Evolutionary conservation across 805 yeast genomes (phyloP), one percentile per base, ranked within the genome.

Genomic region (Candida endomychidarum): DNA sequence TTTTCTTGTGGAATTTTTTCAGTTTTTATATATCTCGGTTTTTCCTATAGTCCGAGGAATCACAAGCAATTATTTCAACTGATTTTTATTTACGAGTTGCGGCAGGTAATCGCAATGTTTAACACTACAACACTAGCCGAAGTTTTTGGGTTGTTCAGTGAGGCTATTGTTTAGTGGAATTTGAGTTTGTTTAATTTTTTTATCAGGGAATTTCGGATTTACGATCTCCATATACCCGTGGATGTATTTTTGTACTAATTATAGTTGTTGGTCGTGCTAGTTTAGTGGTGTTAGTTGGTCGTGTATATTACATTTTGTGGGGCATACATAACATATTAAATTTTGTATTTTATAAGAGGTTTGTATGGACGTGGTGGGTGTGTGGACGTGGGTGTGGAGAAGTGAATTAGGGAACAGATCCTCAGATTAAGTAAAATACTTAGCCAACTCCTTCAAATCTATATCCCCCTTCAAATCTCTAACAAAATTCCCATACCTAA

Each of bases 381-480:
- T n/a, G n/a, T n/a, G n/a, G n/a, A n/a, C n/a, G n/a, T n/a, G n/a
- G n/a, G n/a, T n/a, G n/a, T n/a, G n/a, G n/a, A n/a, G n/a, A n/a
- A n/a, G n/a, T n/a, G n/a, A n/a, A n/a, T n/a, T n/a, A n/a, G n/a
- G n/a, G n/a, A n/a, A n/a, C n/a, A n/a, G n/a, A n/a, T n/a, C n/a
- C n/a, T n/a, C n/a, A n/a, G n/a, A n/a, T 9, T 28, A 28, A 5
- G 21, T 30, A 9, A 48, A 43, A 11, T 43, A 28, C 22, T 43
- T 43, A 14, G 51, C 46, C 19, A 83, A 61, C 36, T 62, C 74
- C 37, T 70, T 63, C 37, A 83, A 52, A 18, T 72, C 77, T 8
- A 67, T 57, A 47, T 82, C 87, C 19, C 63, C 57, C n/a, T 70
- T 67, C 39, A 83, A 58, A 49, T 81, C 87, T 30, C 61, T 68